Base-by-base conservation (phyloP, 345 rosid species). In the Ceriops tagal region DNA sequence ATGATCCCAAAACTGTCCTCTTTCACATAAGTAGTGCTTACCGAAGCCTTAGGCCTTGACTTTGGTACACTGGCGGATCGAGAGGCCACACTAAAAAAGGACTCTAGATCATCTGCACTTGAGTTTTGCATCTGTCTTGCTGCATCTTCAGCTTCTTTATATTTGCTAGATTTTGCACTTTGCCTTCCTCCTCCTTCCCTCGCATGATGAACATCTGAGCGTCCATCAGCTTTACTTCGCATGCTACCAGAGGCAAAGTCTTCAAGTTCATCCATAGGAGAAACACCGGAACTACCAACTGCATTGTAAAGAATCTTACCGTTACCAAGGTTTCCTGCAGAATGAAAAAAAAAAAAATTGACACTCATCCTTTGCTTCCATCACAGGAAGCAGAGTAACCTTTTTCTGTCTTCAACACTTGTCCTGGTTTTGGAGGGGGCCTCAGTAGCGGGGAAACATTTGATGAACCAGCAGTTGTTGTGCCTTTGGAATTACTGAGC, bases 51-150 rank as follows among this genome's bases (percentile, higher is more conserved):
- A 21, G 84, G 61, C 76, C 92, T 86, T 61, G 87, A 82, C 74
- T 80, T 87, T 39, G 98, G 98, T 24, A 73, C 92, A 80, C 92
- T 93, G 75, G 79, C 86, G 72, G 98, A 89, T 49, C 88, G 83
- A 72, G 74, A 72, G 70, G 81, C 83, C 67, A 57, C 30, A 47
- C 82, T 72, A 61, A 78, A 85, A 85, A 83, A 79, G 71, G 87
- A 86, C 66, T 90, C 93, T 11, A 88, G 82, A 79, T 90, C 92
- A 81, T 86, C 88, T 22, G 27, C 85, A 73, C 68, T 80, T 51
- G 74, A 77, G 53, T 76, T 77, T 20, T 77, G 83, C 53, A 77
- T 70, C 78, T 77, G 74, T 52, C 34, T 15, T 71, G 80, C 62
- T 62, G 80, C 84, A 81, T 78, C 80, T 68, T 79, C 84, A 72